Percentiles rank a stretch among this genome's conserved stretches.
Conservation (phyloP, 2,329 filamentous ascomycete genomes). For the Fusarium austroafricanum region DNA sequence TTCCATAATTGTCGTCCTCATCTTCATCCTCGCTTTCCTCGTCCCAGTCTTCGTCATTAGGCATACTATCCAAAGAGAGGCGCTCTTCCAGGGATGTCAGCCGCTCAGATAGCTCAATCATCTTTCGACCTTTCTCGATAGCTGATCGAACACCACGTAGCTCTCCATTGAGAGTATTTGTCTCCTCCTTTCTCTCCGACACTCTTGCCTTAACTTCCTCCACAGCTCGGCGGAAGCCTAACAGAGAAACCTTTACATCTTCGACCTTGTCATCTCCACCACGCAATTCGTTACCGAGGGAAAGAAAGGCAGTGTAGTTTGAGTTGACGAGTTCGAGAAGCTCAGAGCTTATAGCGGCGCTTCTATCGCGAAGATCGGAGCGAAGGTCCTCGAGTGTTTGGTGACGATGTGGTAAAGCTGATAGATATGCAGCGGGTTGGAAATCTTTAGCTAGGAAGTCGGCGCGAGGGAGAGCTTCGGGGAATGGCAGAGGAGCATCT, state of each 20-base stretch:
- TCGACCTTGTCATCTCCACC: slow-evolving; percentile 94
- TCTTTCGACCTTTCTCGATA: slow-evolving; percentile 69
- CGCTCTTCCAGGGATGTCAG: slow-evolving; percentile 72
- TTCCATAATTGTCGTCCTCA: slow-evolving; percentile 55
- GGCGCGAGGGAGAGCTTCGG: slow-evolving; percentile 80
- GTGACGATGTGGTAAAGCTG: slow-evolving; percentile 82
- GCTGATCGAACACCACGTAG: slow-evolving; percentile 71
- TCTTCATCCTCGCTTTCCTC: slow-evolving; percentile 58
- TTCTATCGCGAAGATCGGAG: slow-evolving; percentile 83
- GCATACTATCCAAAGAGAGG: slow-evolving; percentile 64
- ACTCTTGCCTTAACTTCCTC: slow-evolving; percentile 78
- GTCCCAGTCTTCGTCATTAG: slow-evolving; percentile 46
- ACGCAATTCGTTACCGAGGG: slow-evolving; percentile 81
- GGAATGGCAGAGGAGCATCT: slow-evolving; percentile 85
- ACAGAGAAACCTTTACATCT: slow-evolving; percentile 85
- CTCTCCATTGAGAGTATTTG: slow-evolving; percentile 72
- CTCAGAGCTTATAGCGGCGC: slow-evolving; percentile 83
- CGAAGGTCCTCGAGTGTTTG: slow-evolving; percentile 96
- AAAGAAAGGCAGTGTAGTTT: slow-evolving; percentile 93
- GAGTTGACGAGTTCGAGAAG: slow-evolving; percentile 94
- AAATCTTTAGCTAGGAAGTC: slow-evolving; percentile 86
- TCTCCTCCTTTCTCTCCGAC: slow-evolving; percentile 70
- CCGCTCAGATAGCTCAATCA: slow-evolving; percentile 75
- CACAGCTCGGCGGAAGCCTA: slow-evolving; percentile 87
- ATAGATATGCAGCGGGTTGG: slow-evolving; percentile 84